phyloP scores from a whole-genome alignment of 768 basidiomycete genomes.

The Rhodotorula kratochvilovae region DNA sequence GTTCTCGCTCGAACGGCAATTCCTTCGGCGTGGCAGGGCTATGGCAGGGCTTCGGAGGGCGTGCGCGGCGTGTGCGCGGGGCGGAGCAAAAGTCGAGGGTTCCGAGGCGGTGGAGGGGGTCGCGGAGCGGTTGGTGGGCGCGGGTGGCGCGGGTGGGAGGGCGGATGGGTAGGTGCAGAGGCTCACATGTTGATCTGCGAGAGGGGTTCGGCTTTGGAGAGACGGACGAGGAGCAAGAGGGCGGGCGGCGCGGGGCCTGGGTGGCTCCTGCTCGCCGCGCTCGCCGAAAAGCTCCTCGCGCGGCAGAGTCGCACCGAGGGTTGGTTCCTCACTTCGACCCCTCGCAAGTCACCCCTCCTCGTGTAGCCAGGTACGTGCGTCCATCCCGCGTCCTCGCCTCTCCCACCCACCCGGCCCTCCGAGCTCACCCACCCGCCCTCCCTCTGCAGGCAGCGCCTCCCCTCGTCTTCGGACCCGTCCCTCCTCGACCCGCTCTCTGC shows the following conservation, averaged over 20 bases:
- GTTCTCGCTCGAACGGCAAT: not conserved
- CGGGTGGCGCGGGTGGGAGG: not conserved
- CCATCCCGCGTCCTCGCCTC: not conserved
- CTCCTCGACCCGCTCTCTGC: slow-evolving; percentile 3
- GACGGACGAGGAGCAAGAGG: not conserved
- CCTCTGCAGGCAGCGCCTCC: not conserved
- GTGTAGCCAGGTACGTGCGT: not conserved
- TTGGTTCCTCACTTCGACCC: not conserved
- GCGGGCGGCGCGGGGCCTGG: not conserved
- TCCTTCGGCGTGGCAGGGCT: not conserved
- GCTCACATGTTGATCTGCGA: slow-evolving; percentile 4
- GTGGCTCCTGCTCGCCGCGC: too few species aligned
- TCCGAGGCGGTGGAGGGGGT: not conserved
- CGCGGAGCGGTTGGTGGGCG: not conserved
- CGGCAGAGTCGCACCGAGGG: not conserved
- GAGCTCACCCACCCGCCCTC: not conserved
- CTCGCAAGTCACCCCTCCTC: not conserved
- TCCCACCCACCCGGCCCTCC: not conserved
- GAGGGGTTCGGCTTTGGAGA: slow-evolving; percentile 3
- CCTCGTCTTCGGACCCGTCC: not conserved
- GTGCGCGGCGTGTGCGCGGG: not conserved
- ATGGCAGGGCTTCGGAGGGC: not conserved
- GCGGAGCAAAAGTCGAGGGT: not conserved
- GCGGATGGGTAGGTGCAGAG: not conserved
- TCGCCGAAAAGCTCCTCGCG: not conserved